Conservation (phyloP, 2,329 filamentous ascomycete genomes). For the Aureobasidium pullulans region DNA sequence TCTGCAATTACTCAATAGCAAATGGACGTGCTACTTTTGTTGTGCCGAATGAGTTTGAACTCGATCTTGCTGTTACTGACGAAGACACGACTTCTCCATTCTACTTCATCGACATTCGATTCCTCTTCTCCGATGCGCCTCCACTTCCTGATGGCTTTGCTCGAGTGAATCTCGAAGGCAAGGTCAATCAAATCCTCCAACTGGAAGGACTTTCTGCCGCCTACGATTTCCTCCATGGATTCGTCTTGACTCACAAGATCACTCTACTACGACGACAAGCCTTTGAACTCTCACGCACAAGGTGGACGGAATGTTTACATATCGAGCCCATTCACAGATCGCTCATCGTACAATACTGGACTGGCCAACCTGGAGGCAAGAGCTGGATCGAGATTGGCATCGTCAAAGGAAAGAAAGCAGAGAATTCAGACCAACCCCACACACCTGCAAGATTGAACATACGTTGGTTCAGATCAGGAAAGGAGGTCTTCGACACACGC, state of each 20-base stretch:
- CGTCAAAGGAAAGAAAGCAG: conserved; percentile 48
- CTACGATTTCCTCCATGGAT: conserved; percentile 80
- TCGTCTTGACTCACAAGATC: conserved; percentile 85
- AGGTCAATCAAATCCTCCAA: conserved; percentile 63
- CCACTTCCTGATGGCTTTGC: conserved; percentile 53
- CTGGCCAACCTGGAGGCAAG: conserved; percentile 60
- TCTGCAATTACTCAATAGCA: conserved; percentile 68
- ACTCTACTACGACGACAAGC: conserved; percentile 74
- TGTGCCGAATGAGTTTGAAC: conserved; percentile 78
- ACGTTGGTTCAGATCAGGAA: conserved; percentile 80
- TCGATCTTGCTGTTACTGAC: conserved; percentile 84
- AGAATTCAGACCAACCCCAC: conserved; percentile 19
- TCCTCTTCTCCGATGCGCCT: conserved; percentile 66
- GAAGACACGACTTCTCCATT: conserved; percentile 79
- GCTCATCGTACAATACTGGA: conserved; percentile 88
- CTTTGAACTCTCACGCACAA: conserved; percentile 55
- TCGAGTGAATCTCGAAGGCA: conserved; percentile 58
- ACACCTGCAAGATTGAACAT: conserved; percentile 42
- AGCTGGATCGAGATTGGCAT: conserved; percentile 89
- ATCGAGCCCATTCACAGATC: conserved; percentile 75
- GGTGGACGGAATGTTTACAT: conserved; percentile 71
- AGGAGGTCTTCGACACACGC: conserved; percentile 62
- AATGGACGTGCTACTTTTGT: conserved; percentile 87
- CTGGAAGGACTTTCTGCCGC: conserved; percentile 69
- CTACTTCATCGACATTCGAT: conserved; percentile 88